Percentiles rank a stretch among this genome's conserved stretches.
Evolutionary conservation across 139 green algal species (phyloP).

Genomic region (Chlorella sp.): DNA sequence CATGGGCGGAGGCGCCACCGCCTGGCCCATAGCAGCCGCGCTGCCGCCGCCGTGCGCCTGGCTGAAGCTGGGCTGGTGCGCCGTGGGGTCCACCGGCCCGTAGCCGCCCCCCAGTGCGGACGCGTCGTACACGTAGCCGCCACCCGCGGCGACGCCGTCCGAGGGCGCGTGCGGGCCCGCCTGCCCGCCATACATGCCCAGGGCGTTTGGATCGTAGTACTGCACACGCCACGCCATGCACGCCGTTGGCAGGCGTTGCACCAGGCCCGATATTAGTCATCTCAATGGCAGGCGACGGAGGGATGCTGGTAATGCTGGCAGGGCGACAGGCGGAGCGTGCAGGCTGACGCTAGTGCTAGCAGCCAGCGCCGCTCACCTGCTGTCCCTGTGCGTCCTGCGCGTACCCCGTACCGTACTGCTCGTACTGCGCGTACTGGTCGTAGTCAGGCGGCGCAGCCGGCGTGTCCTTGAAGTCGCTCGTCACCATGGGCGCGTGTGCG

Average conservation of each 20-base stretch:
- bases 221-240: neutral
- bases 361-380: neutral
- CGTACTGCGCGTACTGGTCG: constrained; percentile 10
- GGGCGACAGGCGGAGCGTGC: too few relatives aligned
- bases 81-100: too few relatives aligned
- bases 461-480: neutral
- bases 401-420: neutral
- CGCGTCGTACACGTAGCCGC: too few relatives aligned
- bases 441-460: neutral
- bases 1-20: too few relatives aligned
- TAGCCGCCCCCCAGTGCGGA: too few relatives aligned
- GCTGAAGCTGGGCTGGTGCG: too few relatives aligned
- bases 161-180: neutral
- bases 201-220: neutral
- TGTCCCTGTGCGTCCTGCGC: neutral
- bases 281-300: neutral
- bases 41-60: too few relatives aligned
- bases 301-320: neutral
- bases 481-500: neutral
- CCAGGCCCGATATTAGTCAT: neutral
- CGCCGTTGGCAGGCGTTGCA: neutral
- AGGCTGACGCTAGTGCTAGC: neutral
- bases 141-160: too few relatives aligned
- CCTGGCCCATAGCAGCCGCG: too few relatives aligned
- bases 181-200: neutral